Base-by-base conservation (phyloP, 2,329 filamentous ascomycete genomes). In the Eutypa lata region DNA sequence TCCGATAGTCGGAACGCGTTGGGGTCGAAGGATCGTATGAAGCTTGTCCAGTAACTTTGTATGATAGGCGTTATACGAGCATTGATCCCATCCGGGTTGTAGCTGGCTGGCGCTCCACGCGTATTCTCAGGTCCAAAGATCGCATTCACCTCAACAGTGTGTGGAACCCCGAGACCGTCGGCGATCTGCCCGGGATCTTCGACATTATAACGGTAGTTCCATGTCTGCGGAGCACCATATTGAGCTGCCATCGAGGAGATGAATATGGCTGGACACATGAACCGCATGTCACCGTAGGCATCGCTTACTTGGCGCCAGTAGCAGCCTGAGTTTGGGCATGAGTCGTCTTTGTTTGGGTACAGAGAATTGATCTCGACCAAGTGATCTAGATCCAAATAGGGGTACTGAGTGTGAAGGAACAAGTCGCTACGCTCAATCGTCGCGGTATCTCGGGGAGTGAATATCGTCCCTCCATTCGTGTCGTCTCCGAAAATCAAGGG, bases 1-100 rank as follows among this genome's bases (percentile, higher is more conserved):
- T 50, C 59, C 8, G 58, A 50, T 7, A 60, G 42, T 3, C 58
- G 57, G 48, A 64, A 55, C 48, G 38, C 54, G 16, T 91, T 92
- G 0, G 89, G 89, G 65, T 92, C 75, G 37, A 83, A 76, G 0
- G 75, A 76, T 24, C 80, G 72, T 55, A 92, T 83, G 64, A 92
- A 92, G 57, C 84, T 89, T 1, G 84, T 82, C 87, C 87, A 91
- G 68, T 91, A 92, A 0, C 76, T 79, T 62, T 90, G 86, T 26
- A 88, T 79, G 0, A 87, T 70, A 0, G 80, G 75, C 1, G 88
- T 76, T 6, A 88, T 82, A 0, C 65, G 64, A 1, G 72, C 77
- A 57, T 91, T 90, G 14, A 70, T 68, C 14, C 72, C 73, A 3
- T 73, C 74, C 0, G 71, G 64, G 7, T 66, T 66, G 59, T 90